Evolutionary conservation across 441 rosid species (phyloP).

Genomic region (Pelargonium citronellum): DNA sequence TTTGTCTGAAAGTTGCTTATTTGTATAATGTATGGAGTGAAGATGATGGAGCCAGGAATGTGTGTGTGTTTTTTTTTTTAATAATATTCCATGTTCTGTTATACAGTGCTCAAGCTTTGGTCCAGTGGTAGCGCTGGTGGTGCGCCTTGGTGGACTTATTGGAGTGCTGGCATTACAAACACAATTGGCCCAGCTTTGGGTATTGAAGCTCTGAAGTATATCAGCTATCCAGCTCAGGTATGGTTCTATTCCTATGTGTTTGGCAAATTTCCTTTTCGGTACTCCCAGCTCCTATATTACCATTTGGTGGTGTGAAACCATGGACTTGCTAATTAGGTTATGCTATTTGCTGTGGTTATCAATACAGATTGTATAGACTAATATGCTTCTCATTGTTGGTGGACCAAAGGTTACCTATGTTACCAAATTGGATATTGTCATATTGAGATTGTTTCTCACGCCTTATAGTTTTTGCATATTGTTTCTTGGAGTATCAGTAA

Average conservation of each 20-base stretch:
- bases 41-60: constrained; percentile 9
- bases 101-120: constrained; percentile 86
- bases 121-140: constrained; percentile 47
- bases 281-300: background rate
- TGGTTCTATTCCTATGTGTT: constrained; percentile 10
- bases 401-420: background rate
- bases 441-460: background rate
- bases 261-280: background rate
- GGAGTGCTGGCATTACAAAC: constrained; percentile 96
- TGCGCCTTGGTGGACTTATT: constrained; percentile 89
- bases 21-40: background rate
- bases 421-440: background rate
- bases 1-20: background rate
- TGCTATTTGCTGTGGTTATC: background rate
- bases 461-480: background rate
- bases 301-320: background rate
- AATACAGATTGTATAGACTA: background rate
- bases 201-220: constrained; percentile 88
- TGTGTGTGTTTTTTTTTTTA: background rate
- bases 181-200: constrained; percentile 98
- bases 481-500: background rate
- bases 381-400: background rate
- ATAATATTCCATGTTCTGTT: constrained; percentile 9
- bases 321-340: background rate
- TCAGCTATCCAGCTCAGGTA: constrained; percentile 96